A percentile compares a stretch with the other conserved stretches of the same genome.
Evolutionary conservation across 169 alveolate genomes (phyloP).

Genomic region (Plasmodium vivax): DNA sequence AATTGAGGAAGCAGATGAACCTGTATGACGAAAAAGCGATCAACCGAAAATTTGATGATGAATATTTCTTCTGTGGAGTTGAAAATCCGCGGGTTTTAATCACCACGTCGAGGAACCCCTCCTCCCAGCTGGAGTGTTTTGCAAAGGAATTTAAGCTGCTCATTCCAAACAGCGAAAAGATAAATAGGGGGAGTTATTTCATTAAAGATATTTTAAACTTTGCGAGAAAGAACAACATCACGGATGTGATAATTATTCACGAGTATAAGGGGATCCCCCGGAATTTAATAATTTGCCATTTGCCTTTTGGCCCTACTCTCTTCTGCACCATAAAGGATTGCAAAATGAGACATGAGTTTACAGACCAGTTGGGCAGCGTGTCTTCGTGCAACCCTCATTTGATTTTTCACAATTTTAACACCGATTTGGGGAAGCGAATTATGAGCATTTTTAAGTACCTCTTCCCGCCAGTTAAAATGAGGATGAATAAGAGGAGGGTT

Average conservation of each 20-base stretch:
- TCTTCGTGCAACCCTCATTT: slow-evolving; percentile 97
- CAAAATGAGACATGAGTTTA: slow-evolving; percentile 97
- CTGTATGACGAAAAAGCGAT: slow-evolving; percentile 89
- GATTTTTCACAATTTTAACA: slow-evolving; percentile 94
- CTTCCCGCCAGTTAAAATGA: slow-evolving; percentile 91
- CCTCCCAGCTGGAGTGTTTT: slow-evolving; percentile 94
- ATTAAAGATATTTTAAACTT: slow-evolving; percentile 94
- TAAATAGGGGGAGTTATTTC: slow-evolving; percentile 97
- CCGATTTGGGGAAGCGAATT: slow-evolving; percentile 94
- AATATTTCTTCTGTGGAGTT: slow-evolving; percentile 90
- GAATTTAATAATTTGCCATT: slow-evolving; percentile 97
- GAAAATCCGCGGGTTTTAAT: slow-evolving; percentile 95
- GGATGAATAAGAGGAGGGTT: slow-evolving; percentile 47
- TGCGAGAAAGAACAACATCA: slow-evolving; percentile 93
- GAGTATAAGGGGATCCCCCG: slow-evolving; percentile 96
- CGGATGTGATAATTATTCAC: slow-evolving; percentile 92
- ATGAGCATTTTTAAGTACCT: slow-evolving; percentile 92
- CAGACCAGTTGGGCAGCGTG: slow-evolving; percentile 95
- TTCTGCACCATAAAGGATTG: slow-evolving; percentile 96
- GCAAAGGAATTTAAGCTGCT: slow-evolving; percentile 96
- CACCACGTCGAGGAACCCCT: slow-evolving; percentile 97
- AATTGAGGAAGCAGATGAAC: slow-evolving; percentile 86
- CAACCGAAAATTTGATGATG: slow-evolving; percentile 93
- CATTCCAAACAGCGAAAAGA: slow-evolving; percentile 95
- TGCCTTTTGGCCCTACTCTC: slow-evolving; percentile 99